A percentile compares a stretch with the other conserved stretches of the same genome.
Conservation (phyloP, 495 filamentous ascomycete species). For the Lophiotrema nucula region DNA sequence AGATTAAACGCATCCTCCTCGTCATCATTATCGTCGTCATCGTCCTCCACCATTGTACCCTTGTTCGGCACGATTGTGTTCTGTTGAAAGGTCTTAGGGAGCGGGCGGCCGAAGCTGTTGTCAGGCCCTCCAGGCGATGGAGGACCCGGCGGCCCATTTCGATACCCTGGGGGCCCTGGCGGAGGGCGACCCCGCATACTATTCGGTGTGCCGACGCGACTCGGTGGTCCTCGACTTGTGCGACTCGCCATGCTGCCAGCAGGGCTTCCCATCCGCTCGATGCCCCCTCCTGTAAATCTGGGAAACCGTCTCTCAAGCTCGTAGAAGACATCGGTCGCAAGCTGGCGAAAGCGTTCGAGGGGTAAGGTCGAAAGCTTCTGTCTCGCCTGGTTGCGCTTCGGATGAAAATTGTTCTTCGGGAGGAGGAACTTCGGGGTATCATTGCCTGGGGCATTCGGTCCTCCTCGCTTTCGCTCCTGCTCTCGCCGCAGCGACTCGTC, state of each 20-base stretch:
- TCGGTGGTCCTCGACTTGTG: conserved; percentile 44
- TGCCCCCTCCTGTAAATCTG: conserved; percentile 65
- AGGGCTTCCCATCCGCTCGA: conserved; percentile 68
- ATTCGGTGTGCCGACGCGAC: conserved; percentile 31
- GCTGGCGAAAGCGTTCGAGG: conserved; percentile 77
- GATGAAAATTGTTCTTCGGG: conserved; percentile 85
- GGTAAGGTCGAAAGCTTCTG: conserved; percentile 89
- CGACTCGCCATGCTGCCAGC: conserved; percentile 55
- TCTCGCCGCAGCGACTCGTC: conserved; percentile 91
- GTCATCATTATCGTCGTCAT: conserved; percentile 69
- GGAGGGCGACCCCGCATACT: conserved; percentile 23
- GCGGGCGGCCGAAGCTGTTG: conserved; percentile 59
- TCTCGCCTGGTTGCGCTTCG: conserved; percentile 92
- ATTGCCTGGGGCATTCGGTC: conserved; percentile 50
- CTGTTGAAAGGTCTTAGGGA: conserved; percentile 87
- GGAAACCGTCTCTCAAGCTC: conserved; percentile 91
- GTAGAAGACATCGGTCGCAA: conserved; percentile 93
- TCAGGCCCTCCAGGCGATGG: conserved; percentile 21
- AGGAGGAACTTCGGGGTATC: conserved; percentile 67
- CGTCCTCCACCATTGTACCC: conserved; percentile 97
- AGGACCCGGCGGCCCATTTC: conserved; percentile 16
- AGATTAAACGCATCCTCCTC: conserved; percentile 69
- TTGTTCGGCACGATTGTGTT: conserved; percentile 97
- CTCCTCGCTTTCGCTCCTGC: conserved; percentile 47
- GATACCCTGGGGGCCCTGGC: background rate